Evolutionary conservation across 768 basidiomycete genomes (phyloP).

Genomic region (Mrakia gelida): DNA sequence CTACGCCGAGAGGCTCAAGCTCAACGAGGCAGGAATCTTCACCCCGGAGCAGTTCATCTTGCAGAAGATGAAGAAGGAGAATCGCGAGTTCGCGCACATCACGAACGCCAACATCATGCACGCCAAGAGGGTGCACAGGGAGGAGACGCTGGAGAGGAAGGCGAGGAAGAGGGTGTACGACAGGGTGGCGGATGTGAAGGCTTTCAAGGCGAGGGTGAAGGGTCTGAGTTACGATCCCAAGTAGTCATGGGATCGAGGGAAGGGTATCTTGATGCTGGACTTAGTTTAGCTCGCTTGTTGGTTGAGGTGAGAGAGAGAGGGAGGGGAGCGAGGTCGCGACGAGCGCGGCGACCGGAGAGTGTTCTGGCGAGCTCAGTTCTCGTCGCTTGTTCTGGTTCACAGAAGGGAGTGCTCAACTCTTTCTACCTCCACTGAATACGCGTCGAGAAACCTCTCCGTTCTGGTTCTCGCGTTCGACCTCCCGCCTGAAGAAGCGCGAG

Average conservation of each 20-base stretch:
- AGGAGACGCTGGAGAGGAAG: not conserved
- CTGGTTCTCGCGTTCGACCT: no score
- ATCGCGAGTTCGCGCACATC: not conserved
- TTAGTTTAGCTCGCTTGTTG: not conserved
- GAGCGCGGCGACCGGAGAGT: not conserved
- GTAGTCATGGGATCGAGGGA: constrained; percentile 3
- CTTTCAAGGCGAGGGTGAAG: constrained; percentile 5
- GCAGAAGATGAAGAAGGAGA: not conserved
- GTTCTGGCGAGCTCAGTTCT: no score
- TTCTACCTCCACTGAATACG: no score
- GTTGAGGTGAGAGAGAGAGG: not conserved
- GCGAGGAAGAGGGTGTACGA: constrained; percentile 8
- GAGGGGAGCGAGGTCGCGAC: not conserved
- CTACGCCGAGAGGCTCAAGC: not conserved
- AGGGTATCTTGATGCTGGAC: not conserved
- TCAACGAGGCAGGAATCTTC: not conserved
- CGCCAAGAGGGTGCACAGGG: not conserved
- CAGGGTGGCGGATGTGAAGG: not conserved
- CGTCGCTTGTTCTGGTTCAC: no score
- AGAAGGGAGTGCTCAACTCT: no score
- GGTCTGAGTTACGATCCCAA: constrained; percentile 9
- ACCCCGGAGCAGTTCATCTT: constrained; percentile 14
- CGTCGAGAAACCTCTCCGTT: no score
- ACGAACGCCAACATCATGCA: not conserved
- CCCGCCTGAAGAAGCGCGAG: no score